Percentiles rank a stretch among this genome's conserved stretches.
Evolutionary conservation across 2,329 filamentous ascomycete genomes (phyloP).

Genomic region (Epichloe scottii): DNA sequence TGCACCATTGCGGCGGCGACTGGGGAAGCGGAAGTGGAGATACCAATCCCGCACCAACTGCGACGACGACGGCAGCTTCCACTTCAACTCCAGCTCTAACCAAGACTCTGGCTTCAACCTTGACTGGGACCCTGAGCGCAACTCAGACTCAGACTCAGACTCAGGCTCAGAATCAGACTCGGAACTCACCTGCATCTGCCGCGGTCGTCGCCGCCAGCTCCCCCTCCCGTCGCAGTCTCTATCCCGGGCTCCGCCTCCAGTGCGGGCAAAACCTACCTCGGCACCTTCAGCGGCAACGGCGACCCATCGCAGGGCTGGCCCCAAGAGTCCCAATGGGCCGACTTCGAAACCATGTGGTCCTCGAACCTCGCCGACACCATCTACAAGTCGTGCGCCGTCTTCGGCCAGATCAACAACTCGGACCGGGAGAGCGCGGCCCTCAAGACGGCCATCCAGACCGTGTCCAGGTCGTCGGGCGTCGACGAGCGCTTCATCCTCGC

Average conservation of each 20-base stretch:
- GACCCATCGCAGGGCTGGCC: slow-evolving; percentile 16
- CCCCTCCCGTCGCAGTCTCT: not conserved
- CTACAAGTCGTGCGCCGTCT: slow-evolving; percentile 7
- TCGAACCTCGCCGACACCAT: slow-evolving; percentile 8
- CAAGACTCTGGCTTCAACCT: too few species aligned
- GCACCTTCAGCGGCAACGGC: slow-evolving; percentile 1
- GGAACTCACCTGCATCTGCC: not conserved
- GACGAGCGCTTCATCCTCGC: slow-evolving; percentile 31
- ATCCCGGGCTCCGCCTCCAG: not conserved
- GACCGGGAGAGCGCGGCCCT: slow-evolving; percentile 10
- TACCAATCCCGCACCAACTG: not conserved
- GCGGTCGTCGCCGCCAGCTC: not conserved
- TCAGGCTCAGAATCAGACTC: not conserved
- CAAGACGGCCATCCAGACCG: slow-evolving; percentile 19
- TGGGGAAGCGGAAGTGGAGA: not conserved
- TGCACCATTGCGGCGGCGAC: not conserved
- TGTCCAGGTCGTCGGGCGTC: slow-evolving; percentile 16
- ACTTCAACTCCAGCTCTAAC: too few species aligned
- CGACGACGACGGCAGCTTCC: not conserved
- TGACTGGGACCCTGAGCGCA: not conserved
- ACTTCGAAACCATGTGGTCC: slow-evolving; percentile 16
- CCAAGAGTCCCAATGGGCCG: slow-evolving; percentile 15
- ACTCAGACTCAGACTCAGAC: not conserved
- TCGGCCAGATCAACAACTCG: slow-evolving; percentile 9
- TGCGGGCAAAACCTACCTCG: not conserved